Conservation (phyloP, 2,329 filamentous ascomycete genomes). For the Hypoxylon sp. region DNA sequence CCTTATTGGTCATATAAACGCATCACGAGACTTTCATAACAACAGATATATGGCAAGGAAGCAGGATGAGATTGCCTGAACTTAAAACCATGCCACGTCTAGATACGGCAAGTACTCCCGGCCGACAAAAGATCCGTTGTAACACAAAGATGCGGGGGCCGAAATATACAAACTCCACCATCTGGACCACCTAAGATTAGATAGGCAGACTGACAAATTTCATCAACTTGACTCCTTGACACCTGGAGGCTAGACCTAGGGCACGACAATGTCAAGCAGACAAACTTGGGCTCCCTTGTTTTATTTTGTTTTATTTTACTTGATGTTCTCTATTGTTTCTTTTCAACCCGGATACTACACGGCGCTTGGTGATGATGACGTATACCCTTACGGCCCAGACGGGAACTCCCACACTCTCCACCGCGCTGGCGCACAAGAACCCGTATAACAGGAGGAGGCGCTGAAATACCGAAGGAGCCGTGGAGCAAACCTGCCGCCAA, state of each 20-base stretch:
- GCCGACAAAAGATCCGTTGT: conserved; percentile 9
- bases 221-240: neutral
- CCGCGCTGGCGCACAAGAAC: conserved; percentile 3
- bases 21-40: too few species aligned
- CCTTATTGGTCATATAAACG: too few species aligned
- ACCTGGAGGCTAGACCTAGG: conserved; percentile 4
- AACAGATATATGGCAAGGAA: neutral
- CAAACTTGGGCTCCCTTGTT: conserved; percentile 11
- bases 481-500: conserved; percentile 18
- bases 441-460: conserved; percentile 37
- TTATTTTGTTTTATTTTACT: neutral
- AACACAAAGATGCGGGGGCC: conserved; percentile 33
- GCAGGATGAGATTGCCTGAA: neutral
- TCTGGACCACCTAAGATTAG: conserved; percentile 16
- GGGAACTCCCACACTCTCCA: conserved; percentile 28
- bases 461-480: conserved; percentile 37
- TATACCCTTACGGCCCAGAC: conserved; percentile 15
- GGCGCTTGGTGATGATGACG: conserved; percentile 10
- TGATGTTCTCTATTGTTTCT: neutral
- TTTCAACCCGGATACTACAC: conserved; percentile 1
- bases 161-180: conserved; percentile 25
- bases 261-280: conserved; percentile 5
- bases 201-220: conserved; percentile 24
- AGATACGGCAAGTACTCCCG: conserved; percentile 13
- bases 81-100: neutral